Evolutionary conservation across 2,329 filamentous ascomycete genomes (phyloP), one percentile per base, ranked within the genome.

Genomic region (Aspergillus melleus): DNA sequence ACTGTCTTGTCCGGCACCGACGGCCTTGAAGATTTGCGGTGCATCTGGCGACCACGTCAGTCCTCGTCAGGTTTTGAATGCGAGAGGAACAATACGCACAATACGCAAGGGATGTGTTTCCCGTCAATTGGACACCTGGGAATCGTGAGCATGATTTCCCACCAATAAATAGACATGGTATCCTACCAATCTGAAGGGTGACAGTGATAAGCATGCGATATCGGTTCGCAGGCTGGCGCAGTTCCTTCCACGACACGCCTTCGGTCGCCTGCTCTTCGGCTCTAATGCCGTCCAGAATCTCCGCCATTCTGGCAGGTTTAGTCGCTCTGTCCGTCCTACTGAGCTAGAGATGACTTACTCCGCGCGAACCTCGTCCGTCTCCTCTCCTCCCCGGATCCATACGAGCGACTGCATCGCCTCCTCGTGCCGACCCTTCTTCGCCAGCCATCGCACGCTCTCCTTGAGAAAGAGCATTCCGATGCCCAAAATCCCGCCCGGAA

Each of bases 1-100:
- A n/a, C 78, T 76, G 16, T 69, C 66, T 26, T 69, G 69, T 16
- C 80, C 79, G 6, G 79, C 77, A 3, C 81, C 81, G 22, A 84
- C 79, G 4, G 80, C 73, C 36, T 76, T 74, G 71, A 84, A 84
- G 55, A 84, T 79, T 61, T 84, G 81, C 0, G 81, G 81, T 1
- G 80, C 80, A 65, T 64, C 62, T 64, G n/a, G 16, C 36, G 26
- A 6, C 32, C 14, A 16, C 12, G 32, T 36, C 11, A 36, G 32
- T 12, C 14, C 5, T 12, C 11, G 11, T 24, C 24, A 6, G 14
- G 11, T 6, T 5, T 36, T 36, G 12, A n/a, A 30, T 19, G 4
- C 20, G 9, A 4, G 16, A 22, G 32, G 42, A 14, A 5, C 12
- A 2, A 42, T 16, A 42, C 49, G 16, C 57, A 62, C 80, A 84